Conservation (phyloP, 2,329 filamentous ascomycete genomes). For the Neurospora crassa region DNA sequence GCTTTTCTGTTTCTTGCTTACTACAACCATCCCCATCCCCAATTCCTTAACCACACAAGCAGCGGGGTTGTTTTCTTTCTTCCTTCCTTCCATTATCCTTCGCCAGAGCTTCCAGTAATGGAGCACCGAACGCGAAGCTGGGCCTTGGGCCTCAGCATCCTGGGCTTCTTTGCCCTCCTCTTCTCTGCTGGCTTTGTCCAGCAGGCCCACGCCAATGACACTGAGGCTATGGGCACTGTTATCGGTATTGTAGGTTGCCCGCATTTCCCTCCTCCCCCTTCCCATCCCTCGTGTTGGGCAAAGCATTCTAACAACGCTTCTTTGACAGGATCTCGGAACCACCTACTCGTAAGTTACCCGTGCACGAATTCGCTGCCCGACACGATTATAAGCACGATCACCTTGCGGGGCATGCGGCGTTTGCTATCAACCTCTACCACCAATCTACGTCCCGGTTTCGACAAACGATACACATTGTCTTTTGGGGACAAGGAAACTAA, state of each 20-base stretch:
- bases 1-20: not conserved
- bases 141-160: slow-evolving; percentile 68
- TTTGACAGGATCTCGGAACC: slow-evolving; percentile 64
- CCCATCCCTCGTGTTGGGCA: not conserved
- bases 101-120: slow-evolving; percentile 16
- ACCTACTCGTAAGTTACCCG: slow-evolving; percentile 43
- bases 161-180: slow-evolving; percentile 86
- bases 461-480: not conserved
- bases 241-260: slow-evolving; percentile 68
- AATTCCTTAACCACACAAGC: not conserved
- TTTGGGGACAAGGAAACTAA: not conserved
- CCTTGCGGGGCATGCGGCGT: not conserved
- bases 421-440: not conserved
- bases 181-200: slow-evolving; percentile 81
- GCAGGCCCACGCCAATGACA: slow-evolving; percentile 62
- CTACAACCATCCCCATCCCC: not conserved
- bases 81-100: slow-evolving; percentile 6
- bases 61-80: slow-evolving; percentile 9
- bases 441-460: not conserved
- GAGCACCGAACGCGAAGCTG: slow-evolving; percentile 21
- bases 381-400: not conserved
- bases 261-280: not conserved
- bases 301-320: slow-evolving; percentile 15
- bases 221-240: slow-evolving; percentile 75
- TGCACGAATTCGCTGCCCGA: not conserved